Evolutionary conservation across 257 asterid species (phyloP).

Genomic region (Solanum chaucha): DNA sequence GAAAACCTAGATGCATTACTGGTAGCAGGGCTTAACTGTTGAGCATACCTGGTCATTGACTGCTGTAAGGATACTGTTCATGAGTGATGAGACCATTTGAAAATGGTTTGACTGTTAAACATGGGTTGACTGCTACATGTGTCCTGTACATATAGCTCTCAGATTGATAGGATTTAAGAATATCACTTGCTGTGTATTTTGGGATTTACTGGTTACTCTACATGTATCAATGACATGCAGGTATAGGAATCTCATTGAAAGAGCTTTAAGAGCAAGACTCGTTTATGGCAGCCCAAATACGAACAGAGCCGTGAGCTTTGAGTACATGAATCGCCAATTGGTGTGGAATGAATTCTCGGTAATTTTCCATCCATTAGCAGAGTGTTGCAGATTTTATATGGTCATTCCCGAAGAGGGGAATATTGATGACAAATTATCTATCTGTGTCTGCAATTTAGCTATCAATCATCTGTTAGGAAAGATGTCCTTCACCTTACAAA

Average conservation of each 20-base stretch:
- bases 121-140: neutral
- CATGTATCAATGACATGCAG: slow-evolving; percentile 20
- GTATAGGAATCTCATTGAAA: slow-evolving; percentile 80
- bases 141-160: neutral
- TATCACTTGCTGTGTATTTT: neutral
- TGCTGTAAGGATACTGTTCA: neutral
- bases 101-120: neutral
- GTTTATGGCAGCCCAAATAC: slow-evolving; percentile 80
- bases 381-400: neutral
- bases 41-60: neutral
- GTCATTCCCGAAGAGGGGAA: neutral
- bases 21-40: neutral
- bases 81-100: neutral
- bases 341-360: slow-evolving; percentile 97
- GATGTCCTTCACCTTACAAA: neutral
- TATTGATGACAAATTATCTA: neutral
- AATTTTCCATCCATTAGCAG: slow-evolving; percentile 13
- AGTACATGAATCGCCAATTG: slow-evolving; percentile 86
- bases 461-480: neutral
- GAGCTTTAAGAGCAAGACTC: slow-evolving; percentile 74
- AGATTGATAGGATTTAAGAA: neutral
- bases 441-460: neutral
- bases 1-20: neutral
- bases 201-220: neutral
- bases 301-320: slow-evolving; percentile 94